Evolutionary conservation across 495 filamentous ascomycete species (phyloP), one percentile per base, ranked within the genome.

Genomic region (Penicillium soppii): DNA sequence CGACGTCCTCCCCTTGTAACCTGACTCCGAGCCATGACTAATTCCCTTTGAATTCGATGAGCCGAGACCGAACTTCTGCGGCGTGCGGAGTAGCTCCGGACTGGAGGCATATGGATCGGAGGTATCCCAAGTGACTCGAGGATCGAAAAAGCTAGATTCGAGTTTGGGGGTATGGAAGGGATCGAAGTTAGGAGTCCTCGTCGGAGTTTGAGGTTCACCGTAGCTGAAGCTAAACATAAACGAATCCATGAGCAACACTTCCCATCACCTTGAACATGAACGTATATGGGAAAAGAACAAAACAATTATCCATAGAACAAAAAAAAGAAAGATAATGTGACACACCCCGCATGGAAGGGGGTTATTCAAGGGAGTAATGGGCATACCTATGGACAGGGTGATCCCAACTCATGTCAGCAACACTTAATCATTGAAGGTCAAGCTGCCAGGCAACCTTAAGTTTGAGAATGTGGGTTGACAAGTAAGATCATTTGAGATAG

Each of bases 131-230:
- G 73, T 81, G 43, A 78, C 72, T 36, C 70, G 66, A 25, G 75
- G 72, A 48, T 79, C 77, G 55, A 74, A 75, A 53, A 75, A 77
- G 53, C 73, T 77, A 8, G 73, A 75, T 49, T 79, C 76, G 57
- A 78, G 73, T 63, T 84, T 86, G 16, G 87, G 85, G 12, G 86
- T 89, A 51, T 84, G 80, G 64, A 89, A 86, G 46, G 80, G 70
- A 57, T 81, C 81, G 47, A 78, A 62, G 39, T 78, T 87, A 53
- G 88, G 87, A 35, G 87, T 90, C 68, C 82, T 84, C 61, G 83
- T 87, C 19, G 87, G 87, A 49, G 88, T 90, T 47, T 85, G 85
- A 66, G 88, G 87, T 75, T 87, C 82, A 77, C 82, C 84, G 79
- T 86, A 83, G 79, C 78, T 86, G 83, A 88, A 89, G 80, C 86